These are phyloP conservation scores for Craspedostauros australis DNA, from an alignment of 108 stramenopile genomes.

Conservation along the genomic window DNA sequence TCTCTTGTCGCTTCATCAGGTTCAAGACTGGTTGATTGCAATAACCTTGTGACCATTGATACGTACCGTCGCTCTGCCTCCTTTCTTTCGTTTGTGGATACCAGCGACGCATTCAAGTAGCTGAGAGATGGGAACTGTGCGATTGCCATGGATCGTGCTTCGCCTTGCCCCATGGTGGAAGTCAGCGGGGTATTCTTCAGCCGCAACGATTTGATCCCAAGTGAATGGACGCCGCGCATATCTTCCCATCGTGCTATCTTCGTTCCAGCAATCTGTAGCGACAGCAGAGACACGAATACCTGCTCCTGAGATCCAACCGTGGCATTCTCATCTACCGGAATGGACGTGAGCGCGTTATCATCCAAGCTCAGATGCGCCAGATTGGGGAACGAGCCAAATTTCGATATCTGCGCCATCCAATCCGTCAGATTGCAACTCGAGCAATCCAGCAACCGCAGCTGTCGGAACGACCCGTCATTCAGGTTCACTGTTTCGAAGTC, in stretches of 20 bases:
- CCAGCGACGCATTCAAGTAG: conserved; percentile 64
- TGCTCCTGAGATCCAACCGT: neutral
- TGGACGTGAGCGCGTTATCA: conserved; percentile 54
- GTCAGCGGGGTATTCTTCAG: conserved; percentile 71
- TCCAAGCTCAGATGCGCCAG: conserved; percentile 73
- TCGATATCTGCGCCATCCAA: conserved; percentile 51
- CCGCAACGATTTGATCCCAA: conserved; percentile 51
- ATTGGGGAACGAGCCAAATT: conserved; percentile 40
- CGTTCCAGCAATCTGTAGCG: conserved; percentile 69
- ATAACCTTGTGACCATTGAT: conserved; percentile 18
- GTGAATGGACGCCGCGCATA: conserved; percentile 44
- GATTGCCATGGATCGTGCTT: conserved; percentile 65
- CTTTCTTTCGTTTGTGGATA: conserved; percentile 55
- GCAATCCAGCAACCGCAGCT: conserved; percentile 57
- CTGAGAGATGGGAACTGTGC: conserved; percentile 61
- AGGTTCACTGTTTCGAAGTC: neutral
- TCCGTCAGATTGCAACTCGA: conserved; percentile 60
- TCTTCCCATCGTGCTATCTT: conserved; percentile 52
- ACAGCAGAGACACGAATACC: conserved; percentile 34
- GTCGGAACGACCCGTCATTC: conserved; percentile 29
- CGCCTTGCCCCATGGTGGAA: conserved; percentile 54
- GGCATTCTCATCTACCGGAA: no score
- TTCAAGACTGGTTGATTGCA: neutral
- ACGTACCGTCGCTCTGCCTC: conserved; percentile 82
- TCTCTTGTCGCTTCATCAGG: neutral